Evolutionary conservation across 1,284 basidiomycete genomes (phyloP).

Genomic region (Phylloporus sp.): DNA sequence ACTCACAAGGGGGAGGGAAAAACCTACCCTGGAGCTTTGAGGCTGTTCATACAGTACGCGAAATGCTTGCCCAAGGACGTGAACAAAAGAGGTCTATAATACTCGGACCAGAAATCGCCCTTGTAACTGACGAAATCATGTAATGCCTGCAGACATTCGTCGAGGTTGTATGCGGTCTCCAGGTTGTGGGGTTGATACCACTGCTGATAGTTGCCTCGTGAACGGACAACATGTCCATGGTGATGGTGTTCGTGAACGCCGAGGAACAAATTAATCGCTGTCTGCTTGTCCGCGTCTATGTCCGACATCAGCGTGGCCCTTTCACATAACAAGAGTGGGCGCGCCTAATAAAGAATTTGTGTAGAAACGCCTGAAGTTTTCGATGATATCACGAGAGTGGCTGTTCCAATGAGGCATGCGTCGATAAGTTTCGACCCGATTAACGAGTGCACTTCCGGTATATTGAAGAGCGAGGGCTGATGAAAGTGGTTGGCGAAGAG

Average conservation of each 20-base stretch:
- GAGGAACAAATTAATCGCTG: conserved; percentile 96
- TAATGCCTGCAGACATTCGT: conserved; percentile 59
- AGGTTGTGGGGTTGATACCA: conserved; percentile 84
- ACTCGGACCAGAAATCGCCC: conserved; percentile 87
- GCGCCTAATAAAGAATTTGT: conserved; percentile 90
- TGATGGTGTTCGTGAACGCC: conserved; percentile 69
- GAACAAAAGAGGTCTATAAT: conserved; percentile 87
- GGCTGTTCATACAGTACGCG: conserved; percentile 85
- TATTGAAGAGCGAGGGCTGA: conserved; percentile 95
- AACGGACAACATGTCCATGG: conserved; percentile 42
- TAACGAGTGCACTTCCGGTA: conserved; percentile 95
- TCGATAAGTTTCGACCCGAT: conserved; percentile 96
- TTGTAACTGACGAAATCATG: conserved; percentile 59
- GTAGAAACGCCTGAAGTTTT: conserved; percentile 95
- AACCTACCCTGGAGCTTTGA: conserved; percentile 77
- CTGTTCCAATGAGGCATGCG: conserved; percentile 98
- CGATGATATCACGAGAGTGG: conserved; percentile 96
- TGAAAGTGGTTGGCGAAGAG: conserved; percentile 4
- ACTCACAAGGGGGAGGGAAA: neutral
- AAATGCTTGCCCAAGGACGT: conserved; percentile 85
- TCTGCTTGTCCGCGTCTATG: conserved; percentile 95
- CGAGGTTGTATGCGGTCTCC: conserved; percentile 59
- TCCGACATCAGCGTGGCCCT: neutral
- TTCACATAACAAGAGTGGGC: neutral
- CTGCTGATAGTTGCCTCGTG: conserved; percentile 71